phyloP scores from a whole-genome alignment of 2,329 filamentous ascomycete species.

The Pseudohalonectria lignicola region DNA sequence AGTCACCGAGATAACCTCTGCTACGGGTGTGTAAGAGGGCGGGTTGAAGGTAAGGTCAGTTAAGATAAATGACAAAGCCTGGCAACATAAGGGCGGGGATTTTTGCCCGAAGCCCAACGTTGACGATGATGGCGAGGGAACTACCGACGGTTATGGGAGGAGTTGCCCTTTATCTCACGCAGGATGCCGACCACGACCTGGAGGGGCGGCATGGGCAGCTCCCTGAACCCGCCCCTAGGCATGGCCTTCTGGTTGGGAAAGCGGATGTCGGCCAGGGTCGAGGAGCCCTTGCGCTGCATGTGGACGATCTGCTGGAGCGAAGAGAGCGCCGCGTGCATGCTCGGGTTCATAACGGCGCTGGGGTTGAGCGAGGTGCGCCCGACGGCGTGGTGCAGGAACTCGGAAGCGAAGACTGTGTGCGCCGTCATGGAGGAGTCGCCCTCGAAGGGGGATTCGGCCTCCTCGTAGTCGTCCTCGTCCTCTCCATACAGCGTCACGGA shows the following conservation, averaged over 20 bases:
- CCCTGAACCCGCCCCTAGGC: conserved; percentile 32
- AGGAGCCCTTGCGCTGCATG: conserved; percentile 32
- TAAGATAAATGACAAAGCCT: too few species aligned
- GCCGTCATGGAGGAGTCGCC: conserved; percentile 37
- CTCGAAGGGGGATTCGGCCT: conserved; percentile 29
- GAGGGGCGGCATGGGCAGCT: conserved; percentile 44
- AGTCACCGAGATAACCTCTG: conserved; percentile 1
- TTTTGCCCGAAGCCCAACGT: too few species aligned
- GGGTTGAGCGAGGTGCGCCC: conserved; percentile 32
- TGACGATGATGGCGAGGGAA: too few species aligned
- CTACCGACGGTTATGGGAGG: neutral
- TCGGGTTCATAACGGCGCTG: conserved; percentile 20
- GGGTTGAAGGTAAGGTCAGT: too few species aligned
- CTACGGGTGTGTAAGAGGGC: neutral
- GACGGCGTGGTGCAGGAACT: conserved; percentile 43
- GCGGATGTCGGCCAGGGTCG: conserved; percentile 26
- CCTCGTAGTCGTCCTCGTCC: conserved; percentile 12
- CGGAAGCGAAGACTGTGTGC: conserved; percentile 41
- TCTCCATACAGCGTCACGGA: neutral
- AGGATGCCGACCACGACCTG: conserved; percentile 35
- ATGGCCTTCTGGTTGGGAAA: conserved; percentile 34
- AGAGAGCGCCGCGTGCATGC: conserved; percentile 40
- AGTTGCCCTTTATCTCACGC: conserved; percentile 33
- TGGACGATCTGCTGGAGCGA: conserved; percentile 40
- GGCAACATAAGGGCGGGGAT: too few species aligned